Percentiles rank a stretch among this genome's conserved stretches.
phyloP scores from a whole-genome alignment of 2,329 filamentous ascomycete species.

The Penicillium sp. region DNA sequence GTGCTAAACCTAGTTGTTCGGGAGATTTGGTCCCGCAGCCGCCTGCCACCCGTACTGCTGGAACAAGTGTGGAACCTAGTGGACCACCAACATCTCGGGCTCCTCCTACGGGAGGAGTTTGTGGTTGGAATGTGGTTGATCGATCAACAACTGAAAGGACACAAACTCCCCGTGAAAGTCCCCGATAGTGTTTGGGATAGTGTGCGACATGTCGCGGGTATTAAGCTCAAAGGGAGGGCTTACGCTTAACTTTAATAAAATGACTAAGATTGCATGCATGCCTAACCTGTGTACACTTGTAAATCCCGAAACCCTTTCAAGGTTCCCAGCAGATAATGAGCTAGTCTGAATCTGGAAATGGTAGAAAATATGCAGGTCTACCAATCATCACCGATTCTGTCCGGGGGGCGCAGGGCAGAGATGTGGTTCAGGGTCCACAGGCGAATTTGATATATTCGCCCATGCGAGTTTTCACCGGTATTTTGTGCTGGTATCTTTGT shows the following conservation, averaged over 20 bases:
- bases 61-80: slow-evolving; percentile 52
- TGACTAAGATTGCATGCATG: background rate
- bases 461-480: background rate
- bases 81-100: slow-evolving; percentile 36
- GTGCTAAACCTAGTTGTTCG: slow-evolving; percentile 50
- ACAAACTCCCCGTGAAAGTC: slow-evolving; percentile 48
- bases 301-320: no score
- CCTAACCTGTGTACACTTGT: background rate
- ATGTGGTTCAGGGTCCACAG: background rate
- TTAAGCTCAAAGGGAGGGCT: slow-evolving; percentile 28
- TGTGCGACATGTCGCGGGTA: slow-evolving; percentile 42
- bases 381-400: background rate
- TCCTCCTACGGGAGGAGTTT: slow-evolving; percentile 49
- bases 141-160: slow-evolving; percentile 50
- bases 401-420: background rate
- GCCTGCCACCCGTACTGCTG: slow-evolving; percentile 39
- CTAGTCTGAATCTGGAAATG: background rate
- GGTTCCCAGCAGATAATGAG: no score
- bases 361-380: background rate
- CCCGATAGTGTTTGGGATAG: slow-evolving; percentile 51
- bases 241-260: background rate
- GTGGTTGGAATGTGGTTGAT: slow-evolving; percentile 55
- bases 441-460: background rate
- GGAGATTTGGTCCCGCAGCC: slow-evolving; percentile 53
- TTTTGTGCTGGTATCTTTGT: background rate